Conservation (phyloP, 2,329 filamentous ascomycete genomes). For the Emericellopsis atlantica region DNA sequence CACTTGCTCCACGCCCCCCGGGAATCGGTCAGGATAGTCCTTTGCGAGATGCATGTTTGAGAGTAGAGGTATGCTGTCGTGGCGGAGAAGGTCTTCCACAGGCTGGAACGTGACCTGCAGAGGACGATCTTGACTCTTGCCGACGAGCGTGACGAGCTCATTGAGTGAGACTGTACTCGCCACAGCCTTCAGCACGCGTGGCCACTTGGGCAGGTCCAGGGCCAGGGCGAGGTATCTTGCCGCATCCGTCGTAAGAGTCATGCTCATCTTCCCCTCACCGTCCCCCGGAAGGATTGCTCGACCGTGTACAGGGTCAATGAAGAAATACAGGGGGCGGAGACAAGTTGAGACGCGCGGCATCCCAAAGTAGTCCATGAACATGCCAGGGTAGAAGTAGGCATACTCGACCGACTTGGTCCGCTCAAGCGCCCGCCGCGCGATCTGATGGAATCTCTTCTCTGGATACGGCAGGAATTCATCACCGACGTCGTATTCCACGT, state of each 20-base stretch:
- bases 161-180: constrained; percentile 15
- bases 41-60: constrained; percentile 12
- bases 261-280: constrained; percentile 16
- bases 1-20: constrained; percentile 10
- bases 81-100: constrained; percentile 10
- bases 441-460: constrained; percentile 16
- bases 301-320: constrained; percentile 13
- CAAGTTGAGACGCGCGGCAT: constrained; percentile 11
- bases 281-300: constrained; percentile 15
- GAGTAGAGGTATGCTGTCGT: constrained; percentile 10
- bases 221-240: constrained; percentile 16
- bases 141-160: constrained; percentile 14
- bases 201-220: constrained; percentile 16
- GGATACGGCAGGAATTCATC: constrained; percentile 18
- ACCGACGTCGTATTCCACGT: constrained; percentile 20
- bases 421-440: constrained; percentile 13
- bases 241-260: constrained; percentile 16
- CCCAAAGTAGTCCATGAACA: constrained; percentile 23
- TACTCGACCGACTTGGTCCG: constrained; percentile 17
- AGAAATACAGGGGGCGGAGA: constrained; percentile 15
- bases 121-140: constrained; percentile 15
- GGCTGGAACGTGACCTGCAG: constrained; percentile 14
- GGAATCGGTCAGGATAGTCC: constrained; percentile 12
- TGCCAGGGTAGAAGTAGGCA: constrained; percentile 18
- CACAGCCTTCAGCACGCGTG: constrained; percentile 13